A percentile compares a stretch with the other conserved stretches of the same genome.
These are phyloP conservation scores for Oemleria cerasiformis DNA, from an alignment of 306 rosid genomes.

Conservation along the genomic window DNA sequence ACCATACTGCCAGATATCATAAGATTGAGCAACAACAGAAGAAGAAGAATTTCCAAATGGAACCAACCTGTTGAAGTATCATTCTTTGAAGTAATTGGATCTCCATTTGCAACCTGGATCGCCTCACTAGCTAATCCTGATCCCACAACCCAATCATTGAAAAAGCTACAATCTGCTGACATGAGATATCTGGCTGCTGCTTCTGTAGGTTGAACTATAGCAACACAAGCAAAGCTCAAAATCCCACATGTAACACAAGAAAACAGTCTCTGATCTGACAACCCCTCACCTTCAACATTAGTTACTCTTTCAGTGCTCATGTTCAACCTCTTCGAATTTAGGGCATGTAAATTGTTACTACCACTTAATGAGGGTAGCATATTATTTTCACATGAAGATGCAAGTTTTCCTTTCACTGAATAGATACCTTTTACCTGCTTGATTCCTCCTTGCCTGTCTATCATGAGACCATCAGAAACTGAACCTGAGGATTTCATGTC, in stretches of 20 bases:
- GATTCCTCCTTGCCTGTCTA: slow-evolving; percentile 46
- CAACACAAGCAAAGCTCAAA: slow-evolving; percentile 90
- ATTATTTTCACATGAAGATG: slow-evolving; percentile 46
- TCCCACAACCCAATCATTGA: slow-evolving; percentile 76
- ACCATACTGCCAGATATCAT: slow-evolving; percentile 25
- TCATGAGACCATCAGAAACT: slow-evolving; percentile 64
- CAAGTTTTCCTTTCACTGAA: slow-evolving; percentile 56
- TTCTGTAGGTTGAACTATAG: slow-evolving; percentile 86
- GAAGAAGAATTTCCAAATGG: slow-evolving; percentile 17
- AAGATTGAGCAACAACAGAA: not conserved
- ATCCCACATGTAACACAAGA: slow-evolving; percentile 97
- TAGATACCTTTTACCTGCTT: slow-evolving; percentile 46
- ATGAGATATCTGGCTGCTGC: slow-evolving; percentile 81
- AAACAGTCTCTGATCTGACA: slow-evolving; percentile 86
- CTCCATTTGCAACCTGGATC: slow-evolving; percentile 32
- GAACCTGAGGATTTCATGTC: slow-evolving; percentile 53
- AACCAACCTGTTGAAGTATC: slow-evolving; percentile 52
- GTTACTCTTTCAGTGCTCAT: slow-evolving; percentile 37
- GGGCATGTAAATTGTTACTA: slow-evolving; percentile 33
- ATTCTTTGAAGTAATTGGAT: slow-evolving; percentile 37
- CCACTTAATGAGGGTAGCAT: slow-evolving; percentile 41
- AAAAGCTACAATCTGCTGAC: slow-evolving; percentile 91
- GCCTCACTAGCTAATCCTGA: slow-evolving; percentile 53
- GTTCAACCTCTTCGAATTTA: slow-evolving; percentile 45
- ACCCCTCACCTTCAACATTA: slow-evolving; percentile 47